These are phyloP conservation scores for Kodamaea hsintzibuensis DNA, from an alignment of 805 yeast genomes.

Conservation along the genomic window DNA sequence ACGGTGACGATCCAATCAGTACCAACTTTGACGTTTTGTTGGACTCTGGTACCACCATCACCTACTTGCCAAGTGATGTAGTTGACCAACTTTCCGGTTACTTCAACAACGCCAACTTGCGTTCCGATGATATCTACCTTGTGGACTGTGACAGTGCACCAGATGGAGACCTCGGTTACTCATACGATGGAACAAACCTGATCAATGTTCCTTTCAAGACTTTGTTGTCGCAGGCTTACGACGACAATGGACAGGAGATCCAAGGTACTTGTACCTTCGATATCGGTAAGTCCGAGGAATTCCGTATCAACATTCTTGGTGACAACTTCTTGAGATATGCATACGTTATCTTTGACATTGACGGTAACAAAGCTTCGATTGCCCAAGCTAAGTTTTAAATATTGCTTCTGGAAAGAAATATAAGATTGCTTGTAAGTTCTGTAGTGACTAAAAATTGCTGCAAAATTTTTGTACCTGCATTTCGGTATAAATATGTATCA, in stretches of 20 bases:
- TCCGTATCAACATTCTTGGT: constrained; percentile 18
- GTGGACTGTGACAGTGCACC: constrained; percentile 5
- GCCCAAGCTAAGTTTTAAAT: constrained; percentile 22
- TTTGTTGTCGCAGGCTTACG: constrained; percentile 4
- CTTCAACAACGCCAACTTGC: constrained; percentile 4
- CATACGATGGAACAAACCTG: constrained; percentile 4
- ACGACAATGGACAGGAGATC: constrained; percentile 1
- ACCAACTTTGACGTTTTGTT: constrained; percentile 8
- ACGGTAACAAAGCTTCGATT: constrained; percentile 23
- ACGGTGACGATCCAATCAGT: neutral
- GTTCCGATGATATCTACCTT: neutral
- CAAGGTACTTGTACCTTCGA: neutral
- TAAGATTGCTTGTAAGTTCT: no score
- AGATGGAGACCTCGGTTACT: neutral
- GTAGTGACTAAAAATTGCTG: neutral
- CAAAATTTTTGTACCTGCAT: neutral
- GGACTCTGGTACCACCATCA: constrained; percentile 12
- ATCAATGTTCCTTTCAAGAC: constrained; percentile 4
- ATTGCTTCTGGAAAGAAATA: neutral
- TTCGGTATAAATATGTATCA: neutral
- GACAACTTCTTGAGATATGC: constrained; percentile 30
- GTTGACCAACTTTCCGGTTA: neutral
- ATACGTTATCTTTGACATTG: constrained; percentile 28
- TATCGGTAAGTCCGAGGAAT: neutral
- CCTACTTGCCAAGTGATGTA: constrained; percentile 7